Evolutionary conservation across 257 asterid species (phyloP).

Genomic region (Jacaranda mimosifolia): DNA sequence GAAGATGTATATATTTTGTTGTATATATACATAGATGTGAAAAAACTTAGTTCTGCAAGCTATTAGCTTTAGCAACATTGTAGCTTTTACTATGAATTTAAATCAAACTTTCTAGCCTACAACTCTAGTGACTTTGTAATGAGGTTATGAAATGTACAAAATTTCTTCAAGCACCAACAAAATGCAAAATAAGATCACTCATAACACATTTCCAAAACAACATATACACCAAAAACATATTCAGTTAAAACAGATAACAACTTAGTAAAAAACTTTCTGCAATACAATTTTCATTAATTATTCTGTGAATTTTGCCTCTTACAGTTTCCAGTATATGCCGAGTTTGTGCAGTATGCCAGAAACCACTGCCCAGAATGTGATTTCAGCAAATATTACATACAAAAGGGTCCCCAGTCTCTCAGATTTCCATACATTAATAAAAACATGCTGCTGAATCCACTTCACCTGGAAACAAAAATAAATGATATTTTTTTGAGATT

Average conservation of each 20-base stretch:
- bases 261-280: background rate
- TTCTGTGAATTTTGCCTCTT: background rate
- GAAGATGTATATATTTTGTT: background rate
- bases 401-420: slow-evolving; percentile 72
- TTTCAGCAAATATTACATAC: slow-evolving; percentile 88
- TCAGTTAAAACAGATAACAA: background rate
- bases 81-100: background rate
- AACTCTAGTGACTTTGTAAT: background rate
- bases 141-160: background rate
- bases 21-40: background rate
- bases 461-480: slow-evolving; percentile 60
- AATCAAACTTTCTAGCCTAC: background rate
- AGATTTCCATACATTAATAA: slow-evolving; percentile 79
- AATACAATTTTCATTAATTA: too few relatives aligned
- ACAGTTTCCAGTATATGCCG: slow-evolving; percentile 79
- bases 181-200: too few relatives aligned
- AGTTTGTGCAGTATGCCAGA: slow-evolving; percentile 77
- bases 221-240: background rate
- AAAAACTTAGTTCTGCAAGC: background rate
- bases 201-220: slow-evolving; percentile 2
- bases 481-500: background rate
- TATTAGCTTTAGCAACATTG: background rate
- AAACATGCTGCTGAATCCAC: slow-evolving; percentile 81
- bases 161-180: too few relatives aligned
- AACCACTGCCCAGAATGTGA: slow-evolving; percentile 80